Evolutionary conservation across 371 early-diverging fungal genomes (phyloP).

Genomic region (Apophysomyces variabilis): DNA sequence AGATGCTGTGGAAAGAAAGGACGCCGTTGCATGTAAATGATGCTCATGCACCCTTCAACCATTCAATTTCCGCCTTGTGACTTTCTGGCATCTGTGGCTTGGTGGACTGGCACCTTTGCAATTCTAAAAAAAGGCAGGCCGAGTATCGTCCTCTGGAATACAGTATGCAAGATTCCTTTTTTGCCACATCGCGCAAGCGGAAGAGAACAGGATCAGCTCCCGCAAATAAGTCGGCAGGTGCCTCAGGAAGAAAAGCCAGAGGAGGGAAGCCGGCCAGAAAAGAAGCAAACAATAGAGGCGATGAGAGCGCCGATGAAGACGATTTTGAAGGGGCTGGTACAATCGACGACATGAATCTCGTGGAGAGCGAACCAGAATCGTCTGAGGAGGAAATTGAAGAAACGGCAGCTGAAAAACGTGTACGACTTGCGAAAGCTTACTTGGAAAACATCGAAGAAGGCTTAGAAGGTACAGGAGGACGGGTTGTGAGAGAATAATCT

Average conservation of each 20-base stretch:
- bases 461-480: conserved; percentile 53
- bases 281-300: conserved; percentile 11
- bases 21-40: too few relatives aligned
- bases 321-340: conserved; percentile 47
- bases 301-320: conserved; percentile 49
- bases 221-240: neutral
- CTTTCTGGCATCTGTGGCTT: neutral
- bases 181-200: conserved; percentile 5
- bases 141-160: neutral
- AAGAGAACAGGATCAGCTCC: conserved; percentile 8
- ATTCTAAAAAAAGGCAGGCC: neutral
- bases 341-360: conserved; percentile 56
- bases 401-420: conserved; percentile 90
- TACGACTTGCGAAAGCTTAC: conserved; percentile 92
- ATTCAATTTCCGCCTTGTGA: neutral
- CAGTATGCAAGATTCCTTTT: conserved; percentile 8
- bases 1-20: too few relatives aligned
- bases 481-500: neutral
- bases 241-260: neutral
- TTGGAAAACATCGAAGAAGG: conserved; percentile 75
- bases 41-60: too few relatives aligned
- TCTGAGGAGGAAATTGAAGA: conserved; percentile 72
- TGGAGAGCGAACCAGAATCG: conserved; percentile 57
- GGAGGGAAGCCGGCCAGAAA: neutral
- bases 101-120: neutral